Evolutionary conservation across 1,284 basidiomycete species (phyloP), one percentile per base, ranked within the genome.

Genomic region (Retiboletus flavoniger): DNA sequence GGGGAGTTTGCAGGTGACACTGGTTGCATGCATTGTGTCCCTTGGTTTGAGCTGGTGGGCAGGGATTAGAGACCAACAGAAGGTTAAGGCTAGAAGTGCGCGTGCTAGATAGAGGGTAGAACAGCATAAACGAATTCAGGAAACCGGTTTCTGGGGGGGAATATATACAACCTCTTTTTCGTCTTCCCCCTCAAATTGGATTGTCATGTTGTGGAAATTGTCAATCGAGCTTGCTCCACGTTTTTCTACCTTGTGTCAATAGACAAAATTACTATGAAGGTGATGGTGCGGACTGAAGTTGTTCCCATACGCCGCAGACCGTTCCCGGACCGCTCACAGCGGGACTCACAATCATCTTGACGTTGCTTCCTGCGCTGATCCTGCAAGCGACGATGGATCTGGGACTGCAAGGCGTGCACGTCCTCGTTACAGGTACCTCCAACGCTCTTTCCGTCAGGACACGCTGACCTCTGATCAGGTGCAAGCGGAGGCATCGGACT

Each of bases 401-500:
- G 26, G 64, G 66, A n/a, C 55, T 73, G 14, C 55, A 69, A 47
- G 67, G 60, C n/a, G 70, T 74, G 6, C 72, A 74, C 47, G 69
- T 74, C 35, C 63, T 74, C 11, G 59, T 74, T 11, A 75, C 73
- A 61, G 72, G 72, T 72, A 46, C 31, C 3, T 7, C 14, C 8
- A 9, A 21, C 8, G 1, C 1, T 26, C 16, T 16, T 16, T 7
- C 42, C 19, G 8, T 34, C 10, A 21, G 5, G 11, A 19, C 13
- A 1, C 29, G 35, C 32, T 49, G 28, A 32, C 26, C 7, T 5
- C 11, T 48, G 6, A 9, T 21, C 38, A 81, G 85, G 85, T 47
- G 83, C 84, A 7, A 83, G 79, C 60, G 84, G 85, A 3, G 84
- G 84, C 9, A 87, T 87, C 38, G 85, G 85, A 11, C 69, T 84